Percentiles rank a stretch among this genome's conserved stretches.
Evolutionary conservation across 2,329 filamentous ascomycete species (phyloP).

Genomic region (Aspergillus clavatus): DNA sequence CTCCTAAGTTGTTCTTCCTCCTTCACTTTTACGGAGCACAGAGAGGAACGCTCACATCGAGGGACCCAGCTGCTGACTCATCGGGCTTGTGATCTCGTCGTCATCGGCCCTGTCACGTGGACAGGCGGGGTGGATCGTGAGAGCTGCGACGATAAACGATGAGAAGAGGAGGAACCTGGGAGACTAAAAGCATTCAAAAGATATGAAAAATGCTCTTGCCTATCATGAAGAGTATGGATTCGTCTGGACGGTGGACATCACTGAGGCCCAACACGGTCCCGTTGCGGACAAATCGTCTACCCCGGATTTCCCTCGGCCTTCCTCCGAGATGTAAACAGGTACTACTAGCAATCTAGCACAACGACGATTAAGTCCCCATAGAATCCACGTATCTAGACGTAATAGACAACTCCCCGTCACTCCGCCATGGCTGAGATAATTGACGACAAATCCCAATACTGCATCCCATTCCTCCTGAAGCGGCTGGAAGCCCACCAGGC

Average conservation of each 20-base stretch:
- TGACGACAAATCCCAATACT: conserved; percentile 74
- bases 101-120: not conserved
- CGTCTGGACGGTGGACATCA: not conserved
- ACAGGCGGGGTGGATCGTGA: not conserved
- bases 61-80: not conserved
- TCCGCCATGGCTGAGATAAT: conserved; percentile 51
- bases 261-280: not conserved
- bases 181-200: too few relatives aligned
- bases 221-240: too few relatives aligned
- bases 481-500: conserved; percentile 51
- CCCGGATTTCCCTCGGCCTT: conserved; percentile 15
- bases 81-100: not conserved
- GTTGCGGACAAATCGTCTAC: conserved; percentile 3
- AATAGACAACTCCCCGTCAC: conserved; percentile 4
- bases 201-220: too few relatives aligned
- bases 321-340: conserved; percentile 11
- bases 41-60: too few relatives aligned
- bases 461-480: conserved; percentile 69
- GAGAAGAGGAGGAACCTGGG: too few relatives aligned
- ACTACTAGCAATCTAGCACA: not conserved
- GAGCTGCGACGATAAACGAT: not conserved
- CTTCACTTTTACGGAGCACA: too few relatives aligned
- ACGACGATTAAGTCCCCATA: not conserved
- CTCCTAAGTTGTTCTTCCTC: not conserved
- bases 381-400: conserved; percentile 9